Percentiles rank a stretch among this genome's conserved stretches.
These are phyloP conservation scores for Bipolaris zeicola DNA, from an alignment of 2,329 filamentous ascomycete species.

Conservation along the genomic window DNA sequence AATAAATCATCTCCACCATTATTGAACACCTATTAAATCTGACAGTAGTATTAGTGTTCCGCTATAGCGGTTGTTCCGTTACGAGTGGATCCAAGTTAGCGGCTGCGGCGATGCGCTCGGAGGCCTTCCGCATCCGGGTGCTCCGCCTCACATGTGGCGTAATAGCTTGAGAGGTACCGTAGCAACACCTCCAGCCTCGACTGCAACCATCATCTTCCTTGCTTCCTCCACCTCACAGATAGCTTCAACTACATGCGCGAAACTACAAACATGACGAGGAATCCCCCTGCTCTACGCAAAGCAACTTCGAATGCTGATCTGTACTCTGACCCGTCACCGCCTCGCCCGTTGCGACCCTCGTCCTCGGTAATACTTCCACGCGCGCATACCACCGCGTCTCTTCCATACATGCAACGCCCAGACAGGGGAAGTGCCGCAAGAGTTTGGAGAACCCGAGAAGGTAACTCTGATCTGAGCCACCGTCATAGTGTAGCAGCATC, in stretches of 20 bases:
- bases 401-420: slow-evolving; percentile 28
- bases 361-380: slow-evolving; percentile 36
- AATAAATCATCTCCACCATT: too few species aligned
- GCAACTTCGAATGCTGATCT: slow-evolving; percentile 46
- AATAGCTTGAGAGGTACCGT: slow-evolving; percentile 7
- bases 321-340: slow-evolving; percentile 44
- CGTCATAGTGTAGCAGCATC: slow-evolving; percentile 41
- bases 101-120: slow-evolving; percentile 11
- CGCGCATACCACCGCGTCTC: slow-evolving; percentile 38
- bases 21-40: too few species aligned
- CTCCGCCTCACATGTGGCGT: slow-evolving; percentile 21
- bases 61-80: too few species aligned
- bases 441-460: slow-evolving; percentile 16
- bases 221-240: not conserved
- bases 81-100: too few species aligned
- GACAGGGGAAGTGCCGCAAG: slow-evolving; percentile 21
- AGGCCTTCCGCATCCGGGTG: slow-evolving; percentile 15
- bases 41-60: too few species aligned
- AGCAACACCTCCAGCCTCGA: slow-evolving; percentile 8
- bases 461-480: slow-evolving; percentile 15
- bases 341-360: slow-evolving; percentile 34
- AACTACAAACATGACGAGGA: slow-evolving; percentile 43
- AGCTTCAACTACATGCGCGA: not conserved
- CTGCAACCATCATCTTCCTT: slow-evolving; percentile 1
- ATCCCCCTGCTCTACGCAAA: slow-evolving; percentile 45